Base-by-base conservation (phyloP, 1,284 basidiomycete species). In the Heterobasidion occidentale region DNA sequence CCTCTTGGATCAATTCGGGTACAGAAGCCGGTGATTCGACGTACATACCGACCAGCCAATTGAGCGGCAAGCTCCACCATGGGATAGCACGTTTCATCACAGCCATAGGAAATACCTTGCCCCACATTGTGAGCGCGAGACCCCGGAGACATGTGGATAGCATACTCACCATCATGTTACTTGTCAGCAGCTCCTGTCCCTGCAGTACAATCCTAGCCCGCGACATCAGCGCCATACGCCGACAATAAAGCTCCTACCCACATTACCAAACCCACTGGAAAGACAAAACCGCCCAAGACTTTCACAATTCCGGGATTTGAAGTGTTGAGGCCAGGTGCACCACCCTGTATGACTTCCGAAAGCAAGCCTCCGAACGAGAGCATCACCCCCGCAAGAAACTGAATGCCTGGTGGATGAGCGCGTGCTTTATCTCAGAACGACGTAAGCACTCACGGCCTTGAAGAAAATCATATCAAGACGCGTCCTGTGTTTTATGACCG, bases 211-310 rank as follows among this genome's bases (percentile, higher is more conserved):
- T 88, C 86, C 86, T 89, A 58, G 7, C 49, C 19, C 14, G 49
- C 47, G 12, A 27, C 7, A 1, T 15, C 14, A 49, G 20, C 20
- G 35, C 49, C 27, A 33, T 12, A 51, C 7, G 20, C 19, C 33
- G 19, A 36, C 49, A 33, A 48, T 19, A n/a, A 14, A 20, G 27
- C 11, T 19, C 46, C n/a, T 35, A 66, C 76, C 60, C 63, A 88
- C 86, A 88, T 88, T 58, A 86, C 81, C 71, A 88, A 80, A 64
- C 86, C 86, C 2, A 86, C 83, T 7, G 86, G 86, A 68, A 88
- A 88, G 33, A 88, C 81, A 47, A 86, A 78, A 8, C 83, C 86
- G 19, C 77, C 77, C 2, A 88, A 66, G 33, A 87, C 65, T 63
- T 84, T 88, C 55, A 86, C 79, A 17, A 89, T 70, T 12, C 86